phyloP scores from a whole-genome alignment of 2,329 filamentous ascomycete species.

The Stachybotrys chlorohalonatus region DNA sequence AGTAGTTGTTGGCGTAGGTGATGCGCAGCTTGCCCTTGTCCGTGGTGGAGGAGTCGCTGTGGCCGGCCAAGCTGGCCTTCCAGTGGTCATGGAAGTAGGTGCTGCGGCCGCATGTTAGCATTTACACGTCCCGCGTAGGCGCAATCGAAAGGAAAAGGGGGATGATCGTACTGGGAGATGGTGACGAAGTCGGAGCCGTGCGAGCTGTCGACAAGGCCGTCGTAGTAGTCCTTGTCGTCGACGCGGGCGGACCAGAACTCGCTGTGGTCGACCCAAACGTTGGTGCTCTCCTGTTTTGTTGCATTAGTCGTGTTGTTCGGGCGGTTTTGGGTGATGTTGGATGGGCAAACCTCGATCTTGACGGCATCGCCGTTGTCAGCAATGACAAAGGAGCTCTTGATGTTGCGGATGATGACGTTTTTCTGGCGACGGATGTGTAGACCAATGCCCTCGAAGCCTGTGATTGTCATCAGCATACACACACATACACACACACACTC shows the following conservation, averaged over 20 bases:
- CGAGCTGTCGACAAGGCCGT: conserved; percentile 51
- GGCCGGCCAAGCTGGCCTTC: conserved; percentile 47
- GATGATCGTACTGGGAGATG: conserved; percentile 26
- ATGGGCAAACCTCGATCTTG: conserved; percentile 18
- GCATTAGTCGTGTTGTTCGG: not conserved
- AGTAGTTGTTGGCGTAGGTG: conserved; percentile 57
- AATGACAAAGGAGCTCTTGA: conserved; percentile 46
- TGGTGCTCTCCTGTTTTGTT: conserved; percentile 32
- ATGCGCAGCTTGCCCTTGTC: conserved; percentile 51
- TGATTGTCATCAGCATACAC: not conserved
- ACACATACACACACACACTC: too few relatives aligned
- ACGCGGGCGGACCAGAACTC: conserved; percentile 38
- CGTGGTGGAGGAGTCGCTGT: conserved; percentile 46
- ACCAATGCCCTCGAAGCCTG: conserved; percentile 32
- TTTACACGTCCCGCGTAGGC: not conserved
- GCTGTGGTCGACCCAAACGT: conserved; percentile 46
- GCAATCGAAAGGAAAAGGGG: conserved; percentile 6
- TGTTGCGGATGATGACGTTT: conserved; percentile 52
- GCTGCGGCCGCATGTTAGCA: conserved; percentile 11
- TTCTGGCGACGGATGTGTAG: conserved; percentile 37
- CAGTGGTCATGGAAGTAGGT: conserved; percentile 6
- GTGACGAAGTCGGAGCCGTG: conserved; percentile 52
- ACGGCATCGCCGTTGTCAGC: conserved; percentile 47
- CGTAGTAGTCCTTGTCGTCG: conserved; percentile 58
- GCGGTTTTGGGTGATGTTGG: not conserved